phyloP scores from a whole-genome alignment of 208 protist genomes.

The Trichomonas vaginalis region DNA sequence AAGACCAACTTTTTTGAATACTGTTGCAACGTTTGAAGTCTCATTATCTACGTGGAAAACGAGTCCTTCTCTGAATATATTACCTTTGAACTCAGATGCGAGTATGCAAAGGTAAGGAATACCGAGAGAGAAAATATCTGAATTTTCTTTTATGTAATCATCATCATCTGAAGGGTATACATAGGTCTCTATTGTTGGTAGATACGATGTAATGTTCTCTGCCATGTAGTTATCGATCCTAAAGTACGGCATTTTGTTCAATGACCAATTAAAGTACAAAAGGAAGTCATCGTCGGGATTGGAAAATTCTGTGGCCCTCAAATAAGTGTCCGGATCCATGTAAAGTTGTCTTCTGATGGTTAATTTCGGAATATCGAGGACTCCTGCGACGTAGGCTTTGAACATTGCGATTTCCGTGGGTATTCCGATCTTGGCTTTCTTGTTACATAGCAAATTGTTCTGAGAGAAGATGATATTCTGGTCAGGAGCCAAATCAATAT shows the following conservation, averaged over 20 bases:
- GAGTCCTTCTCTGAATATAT: neutral
- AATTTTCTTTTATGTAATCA: neutral
- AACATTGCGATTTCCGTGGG: neutral
- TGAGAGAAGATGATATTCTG: neutral
- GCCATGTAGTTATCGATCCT: neutral
- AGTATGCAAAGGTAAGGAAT: neutral
- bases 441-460: neutral
- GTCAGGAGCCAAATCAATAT: neutral
- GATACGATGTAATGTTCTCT: neutral
- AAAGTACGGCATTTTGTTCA: neutral
- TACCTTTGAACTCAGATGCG: neutral
- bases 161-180: neutral
- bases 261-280: neutral
- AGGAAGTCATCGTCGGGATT: neutral
- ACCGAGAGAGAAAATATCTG: neutral
- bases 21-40: neutral
- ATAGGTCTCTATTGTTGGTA: neutral
- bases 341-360: neutral
- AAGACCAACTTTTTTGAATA: neutral
- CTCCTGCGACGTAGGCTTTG: neutral
- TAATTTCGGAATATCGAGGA: neutral
- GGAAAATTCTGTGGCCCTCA: neutral
- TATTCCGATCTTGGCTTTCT: neutral
- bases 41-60: neutral
- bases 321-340: neutral